Conservation (phyloP, 805 yeast species). For the Pichia kluyveri region DNA sequence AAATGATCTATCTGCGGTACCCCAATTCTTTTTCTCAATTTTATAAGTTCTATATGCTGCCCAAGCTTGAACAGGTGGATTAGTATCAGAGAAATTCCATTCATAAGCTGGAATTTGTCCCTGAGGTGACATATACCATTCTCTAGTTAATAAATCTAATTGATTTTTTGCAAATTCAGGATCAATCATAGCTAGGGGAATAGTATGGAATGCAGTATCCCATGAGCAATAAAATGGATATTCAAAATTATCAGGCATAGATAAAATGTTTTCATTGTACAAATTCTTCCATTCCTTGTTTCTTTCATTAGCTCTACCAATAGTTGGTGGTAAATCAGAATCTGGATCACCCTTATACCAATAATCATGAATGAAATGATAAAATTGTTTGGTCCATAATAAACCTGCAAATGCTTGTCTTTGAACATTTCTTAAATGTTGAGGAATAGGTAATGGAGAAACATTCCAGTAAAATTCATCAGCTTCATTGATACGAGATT, state of each 20-base stretch:
- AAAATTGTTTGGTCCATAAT: conserved; percentile 89
- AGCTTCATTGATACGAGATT: conserved; percentile 74
- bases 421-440: conserved; percentile 72
- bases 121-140: conserved; percentile 97
- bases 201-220: conserved; percentile 94
- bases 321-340: conserved; percentile 67
- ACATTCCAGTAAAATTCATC: conserved; percentile 88
- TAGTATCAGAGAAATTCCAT: conserved; percentile 94
- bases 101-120: conserved; percentile 97
- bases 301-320: conserved; percentile 77
- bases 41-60: conserved; percentile 81
- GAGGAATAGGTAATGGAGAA: conserved; percentile 75
- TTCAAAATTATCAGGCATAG: conserved; percentile 94
- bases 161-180: conserved; percentile 88
- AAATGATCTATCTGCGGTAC: conserved; percentile 71
- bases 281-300: conserved; percentile 84
- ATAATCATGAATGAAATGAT: conserved; percentile 73
- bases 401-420: conserved; percentile 93
- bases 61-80: conserved; percentile 98
- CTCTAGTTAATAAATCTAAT: conserved; percentile 76
- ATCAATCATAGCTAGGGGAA: conserved; percentile 88
- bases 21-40: conserved; percentile 77
- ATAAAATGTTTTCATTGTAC: conserved; percentile 78
- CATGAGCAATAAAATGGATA: conserved; percentile 95
- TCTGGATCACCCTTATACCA: conserved; percentile 85